Conservation (phyloP, 108 stramenopile genomes). For the Nitzschia inconspicua region DNA sequence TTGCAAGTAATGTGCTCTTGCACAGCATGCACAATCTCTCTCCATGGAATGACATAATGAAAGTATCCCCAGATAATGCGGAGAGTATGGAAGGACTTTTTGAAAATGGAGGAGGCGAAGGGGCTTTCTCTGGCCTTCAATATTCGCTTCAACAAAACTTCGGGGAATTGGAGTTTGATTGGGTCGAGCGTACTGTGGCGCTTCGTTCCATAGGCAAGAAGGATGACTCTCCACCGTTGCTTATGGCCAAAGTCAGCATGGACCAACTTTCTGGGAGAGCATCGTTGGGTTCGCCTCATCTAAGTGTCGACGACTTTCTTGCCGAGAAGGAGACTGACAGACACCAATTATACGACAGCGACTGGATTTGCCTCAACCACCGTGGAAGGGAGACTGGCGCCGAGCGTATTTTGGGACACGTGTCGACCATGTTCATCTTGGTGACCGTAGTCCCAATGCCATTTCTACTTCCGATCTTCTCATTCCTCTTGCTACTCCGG, state of each 20-base stretch:
- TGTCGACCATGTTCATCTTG: too few species aligned
- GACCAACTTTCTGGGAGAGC: conserved; percentile 6
- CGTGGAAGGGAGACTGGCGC: too few species aligned
- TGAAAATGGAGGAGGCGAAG: conserved; percentile 22
- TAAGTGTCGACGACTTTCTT: too few species aligned
- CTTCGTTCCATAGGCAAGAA: neutral
- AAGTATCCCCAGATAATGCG: conserved; percentile 4
- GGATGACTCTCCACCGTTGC: neutral
- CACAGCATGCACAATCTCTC: conserved; percentile 23
- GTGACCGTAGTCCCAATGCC: too few species aligned
- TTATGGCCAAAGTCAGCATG: neutral
- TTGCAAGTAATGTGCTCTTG: conserved; percentile 15
- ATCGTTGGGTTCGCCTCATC: too few species aligned
- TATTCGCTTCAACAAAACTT: conserved; percentile 59
- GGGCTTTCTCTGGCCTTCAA: conserved; percentile 37
- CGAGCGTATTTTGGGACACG: too few species aligned
- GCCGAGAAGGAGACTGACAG: too few species aligned
- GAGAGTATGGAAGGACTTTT: neutral
- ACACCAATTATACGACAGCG: too few species aligned
- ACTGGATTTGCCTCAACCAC: too few species aligned
- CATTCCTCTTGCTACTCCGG: too few species aligned
- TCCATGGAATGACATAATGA: conserved; percentile 51
- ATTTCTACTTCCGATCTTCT: too few species aligned
- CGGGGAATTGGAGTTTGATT: conserved; percentile 69
- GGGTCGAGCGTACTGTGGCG: conserved; percentile 3